Conservation (phyloP, 768 basidiomycete genomes). For the Serendipita vermifera region DNA sequence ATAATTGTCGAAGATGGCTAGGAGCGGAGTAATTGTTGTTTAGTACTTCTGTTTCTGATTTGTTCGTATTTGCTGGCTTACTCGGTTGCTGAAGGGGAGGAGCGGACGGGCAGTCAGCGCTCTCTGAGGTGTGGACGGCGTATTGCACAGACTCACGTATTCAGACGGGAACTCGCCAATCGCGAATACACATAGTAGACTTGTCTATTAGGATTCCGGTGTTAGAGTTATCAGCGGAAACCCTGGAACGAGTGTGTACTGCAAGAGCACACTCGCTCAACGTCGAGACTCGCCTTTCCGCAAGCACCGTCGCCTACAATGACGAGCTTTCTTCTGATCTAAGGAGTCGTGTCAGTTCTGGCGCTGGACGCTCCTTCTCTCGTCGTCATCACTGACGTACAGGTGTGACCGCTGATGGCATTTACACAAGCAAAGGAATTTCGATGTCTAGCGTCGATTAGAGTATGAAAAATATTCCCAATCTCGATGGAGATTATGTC, state of each 20-base stretch:
- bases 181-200: slow-evolving; percentile 79
- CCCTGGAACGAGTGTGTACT: slow-evolving; percentile 11
- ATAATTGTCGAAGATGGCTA: slow-evolving; percentile 96
- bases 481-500: no score
- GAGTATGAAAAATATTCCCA: no score
- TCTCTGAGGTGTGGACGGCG: slow-evolving; percentile 9
- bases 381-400: no score
- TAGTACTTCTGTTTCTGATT: slow-evolving; percentile 17
- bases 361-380: no score
- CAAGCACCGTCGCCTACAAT: slow-evolving; percentile 97
- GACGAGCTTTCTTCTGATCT: slow-evolving; percentile 92
- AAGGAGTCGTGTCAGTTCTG: not conserved
- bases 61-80: slow-evolving; percentile 23
- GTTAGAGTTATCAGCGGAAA: not conserved
- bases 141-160: slow-evolving; percentile 50
- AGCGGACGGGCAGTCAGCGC: not conserved
- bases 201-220: slow-evolving; percentile 34
- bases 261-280: slow-evolving; percentile 10
- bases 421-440: no score
- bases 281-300: slow-evolving; percentile 47
- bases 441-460: no score
- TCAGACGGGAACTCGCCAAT: slow-evolving; percentile 91
- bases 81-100: slow-evolving; percentile 42
- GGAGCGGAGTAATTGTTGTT: slow-evolving; percentile 11
- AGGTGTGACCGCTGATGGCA: no score